phyloP scores from a whole-genome alignment of 192 early-diverging fungal species.

The Ramicandelaber brevisporus region DNA sequence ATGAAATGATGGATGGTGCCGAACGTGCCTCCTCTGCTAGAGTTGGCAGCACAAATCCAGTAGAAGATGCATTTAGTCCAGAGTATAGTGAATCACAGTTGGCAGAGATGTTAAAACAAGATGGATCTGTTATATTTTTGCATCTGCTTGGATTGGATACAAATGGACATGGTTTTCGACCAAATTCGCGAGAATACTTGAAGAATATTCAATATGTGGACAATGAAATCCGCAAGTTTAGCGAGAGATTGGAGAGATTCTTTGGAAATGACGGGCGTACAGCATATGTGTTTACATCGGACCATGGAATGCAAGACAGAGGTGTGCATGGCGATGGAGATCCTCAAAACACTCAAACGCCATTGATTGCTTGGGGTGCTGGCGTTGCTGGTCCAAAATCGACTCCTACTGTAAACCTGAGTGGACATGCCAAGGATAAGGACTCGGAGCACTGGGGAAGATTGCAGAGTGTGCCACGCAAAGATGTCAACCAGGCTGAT shows the following conservation, averaged over 20 bases:
- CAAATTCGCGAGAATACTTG: constrained; percentile 64
- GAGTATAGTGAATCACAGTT: too few species aligned
- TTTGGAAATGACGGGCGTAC: constrained; percentile 60
- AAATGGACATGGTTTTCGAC: constrained; percentile 73
- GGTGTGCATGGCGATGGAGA: constrained; percentile 89
- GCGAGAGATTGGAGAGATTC: constrained; percentile 41
- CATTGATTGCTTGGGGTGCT: constrained; percentile 84
- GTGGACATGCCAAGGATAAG: constrained; percentile 58
- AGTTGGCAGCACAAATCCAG: too few species aligned
- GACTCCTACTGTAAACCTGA: constrained; percentile 5
- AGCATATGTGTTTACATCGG: constrained; percentile 75
- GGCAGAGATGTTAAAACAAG: constrained; percentile 26
- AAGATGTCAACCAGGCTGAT: constrained; percentile 84
- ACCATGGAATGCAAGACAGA: constrained; percentile 89
- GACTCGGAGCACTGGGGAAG: constrained; percentile 45
- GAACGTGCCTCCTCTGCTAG: constrained; percentile 3
- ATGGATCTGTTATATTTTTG: constrained; percentile 73
- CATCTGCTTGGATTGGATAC: constrained; percentile 90
- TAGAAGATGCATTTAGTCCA: too few species aligned
- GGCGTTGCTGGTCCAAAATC: constrained; percentile 43
- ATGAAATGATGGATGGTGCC: constrained; percentile 28
- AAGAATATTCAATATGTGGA: constrained; percentile 72
- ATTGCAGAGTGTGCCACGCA: constrained; percentile 29
- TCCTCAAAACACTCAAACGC: constrained; percentile 84
- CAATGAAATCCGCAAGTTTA: constrained; percentile 36